A percentile compares a stretch with the other conserved stretches of the same genome.
Conservation (phyloP, 2,329 filamentous ascomycete species). For the Whalleya microplaca region DNA sequence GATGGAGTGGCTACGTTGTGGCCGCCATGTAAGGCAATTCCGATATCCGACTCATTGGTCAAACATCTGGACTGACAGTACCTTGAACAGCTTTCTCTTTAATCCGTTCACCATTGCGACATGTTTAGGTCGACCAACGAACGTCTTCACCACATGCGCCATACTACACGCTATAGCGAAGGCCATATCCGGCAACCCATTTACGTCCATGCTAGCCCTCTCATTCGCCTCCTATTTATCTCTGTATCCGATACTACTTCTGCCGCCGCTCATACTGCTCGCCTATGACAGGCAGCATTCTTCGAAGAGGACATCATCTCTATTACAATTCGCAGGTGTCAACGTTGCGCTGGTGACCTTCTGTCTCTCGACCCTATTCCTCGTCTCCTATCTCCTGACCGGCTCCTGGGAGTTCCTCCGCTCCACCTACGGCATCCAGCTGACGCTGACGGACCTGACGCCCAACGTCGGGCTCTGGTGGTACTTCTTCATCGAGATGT, state of each 20-base stretch:
- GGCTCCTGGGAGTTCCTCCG: constrained; percentile 86
- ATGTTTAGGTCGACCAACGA: constrained; percentile 87
- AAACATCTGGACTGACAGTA: constrained; percentile 3
- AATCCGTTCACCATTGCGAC: constrained; percentile 93
- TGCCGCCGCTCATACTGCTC: constrained; percentile 80
- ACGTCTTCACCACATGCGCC: constrained; percentile 85
- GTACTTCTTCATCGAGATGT: constrained; percentile 99
- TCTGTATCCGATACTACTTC: constrained; percentile 85
- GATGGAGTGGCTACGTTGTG: constrained; percentile 75
- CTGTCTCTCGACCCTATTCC: constrained; percentile 66
- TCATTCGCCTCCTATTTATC: constrained; percentile 89
- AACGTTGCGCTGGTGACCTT: constrained; percentile 57
- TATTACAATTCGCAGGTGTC: constrained; percentile 55
- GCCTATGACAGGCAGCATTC: constrained; percentile 69
- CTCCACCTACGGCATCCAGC: constrained; percentile 90
- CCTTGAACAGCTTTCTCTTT: constrained; percentile 73
- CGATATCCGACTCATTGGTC: neutral
- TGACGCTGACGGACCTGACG: constrained; percentile 88
- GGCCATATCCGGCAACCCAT: constrained; percentile 72
- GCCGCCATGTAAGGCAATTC: constrained; percentile 69
- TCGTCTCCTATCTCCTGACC: constrained; percentile 73
- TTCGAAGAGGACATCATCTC: constrained; percentile 40
- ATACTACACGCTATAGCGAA: constrained; percentile 83
- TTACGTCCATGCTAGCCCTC: constrained; percentile 81
- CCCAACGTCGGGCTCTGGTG: constrained; percentile 98